Conservation (phyloP, 176 grass and related monocot genomes). For the Carex pumila region DNA sequence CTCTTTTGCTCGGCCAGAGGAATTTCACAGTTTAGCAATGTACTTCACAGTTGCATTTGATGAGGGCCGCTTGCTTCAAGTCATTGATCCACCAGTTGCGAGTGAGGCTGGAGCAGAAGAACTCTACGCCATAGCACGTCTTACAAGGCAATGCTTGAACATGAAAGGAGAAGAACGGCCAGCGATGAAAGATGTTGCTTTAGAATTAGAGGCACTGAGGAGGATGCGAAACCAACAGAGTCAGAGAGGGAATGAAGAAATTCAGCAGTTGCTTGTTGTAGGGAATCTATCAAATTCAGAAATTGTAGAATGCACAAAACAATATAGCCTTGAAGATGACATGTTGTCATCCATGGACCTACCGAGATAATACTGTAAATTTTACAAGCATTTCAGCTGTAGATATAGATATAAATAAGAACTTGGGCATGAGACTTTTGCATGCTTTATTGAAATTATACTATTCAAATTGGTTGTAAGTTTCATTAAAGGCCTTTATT, state of each 20-base stretch:
- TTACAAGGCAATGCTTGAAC: constrained; percentile 10
- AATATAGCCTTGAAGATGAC: background rate
- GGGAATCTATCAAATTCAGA: background rate
- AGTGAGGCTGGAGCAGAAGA: background rate
- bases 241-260: background rate
- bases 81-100: background rate
- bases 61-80: background rate
- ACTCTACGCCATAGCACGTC: background rate
- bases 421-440: no score
- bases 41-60: background rate
- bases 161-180: constrained; percentile 6
- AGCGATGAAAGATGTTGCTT: constrained; percentile 16
- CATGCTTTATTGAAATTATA: no score
- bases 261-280: background rate
- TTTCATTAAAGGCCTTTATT: no score
- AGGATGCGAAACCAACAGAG: background rate
- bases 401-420: no score
- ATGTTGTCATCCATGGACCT: background rate
- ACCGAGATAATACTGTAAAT: background rate
- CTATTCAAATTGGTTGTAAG: no score
- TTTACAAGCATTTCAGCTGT: no score
- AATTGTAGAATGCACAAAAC: background rate
- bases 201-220: background rate
- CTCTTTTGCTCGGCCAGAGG: no score
- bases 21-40: background rate